Conservation (phyloP, 2,329 filamentous ascomycete species). For the Penicillium paneum region DNA sequence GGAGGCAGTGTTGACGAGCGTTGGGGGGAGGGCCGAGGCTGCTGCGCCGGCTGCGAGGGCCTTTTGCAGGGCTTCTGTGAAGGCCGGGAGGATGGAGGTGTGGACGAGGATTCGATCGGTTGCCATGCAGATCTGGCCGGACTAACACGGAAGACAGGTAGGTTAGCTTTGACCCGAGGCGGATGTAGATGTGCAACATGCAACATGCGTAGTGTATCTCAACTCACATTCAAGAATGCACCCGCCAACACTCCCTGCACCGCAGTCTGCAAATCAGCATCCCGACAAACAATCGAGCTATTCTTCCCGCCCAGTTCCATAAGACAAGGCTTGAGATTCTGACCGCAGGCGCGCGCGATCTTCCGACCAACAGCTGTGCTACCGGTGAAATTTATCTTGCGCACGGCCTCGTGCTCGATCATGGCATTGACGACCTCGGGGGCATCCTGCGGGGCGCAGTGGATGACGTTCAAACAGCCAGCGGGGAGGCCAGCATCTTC, state of each 20-base stretch:
- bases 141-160: constrained; percentile 38
- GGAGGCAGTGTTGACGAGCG: constrained; percentile 45
- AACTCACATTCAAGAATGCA: constrained; percentile 33
- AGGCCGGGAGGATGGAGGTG: constrained; percentile 50
- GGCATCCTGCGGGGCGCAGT: constrained; percentile 58
- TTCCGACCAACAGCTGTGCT: constrained; percentile 66
- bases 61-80: constrained; percentile 49
- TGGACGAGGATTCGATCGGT: constrained; percentile 71
- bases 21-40: constrained; percentile 34
- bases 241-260: constrained; percentile 34
- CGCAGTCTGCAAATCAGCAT: constrained; percentile 70
- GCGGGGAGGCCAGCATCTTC: constrained; percentile 70
- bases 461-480: constrained; percentile 72
- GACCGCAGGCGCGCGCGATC: constrained; percentile 64
- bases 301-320: constrained; percentile 83
- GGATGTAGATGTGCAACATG: background rate
- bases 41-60: constrained; percentile 37
- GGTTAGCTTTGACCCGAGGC: background rate
- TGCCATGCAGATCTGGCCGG: constrained; percentile 78
- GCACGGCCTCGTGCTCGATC: constrained; percentile 63
- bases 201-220: background rate
- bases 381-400: constrained; percentile 74
- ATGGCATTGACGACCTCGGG: constrained; percentile 64
- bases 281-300: constrained; percentile 71
- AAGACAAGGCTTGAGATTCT: constrained; percentile 71